These are phyloP conservation scores for Thraustochytrium sp. DNA, from an alignment of 352 stramenopile genomes.

Conservation along the genomic window DNA sequence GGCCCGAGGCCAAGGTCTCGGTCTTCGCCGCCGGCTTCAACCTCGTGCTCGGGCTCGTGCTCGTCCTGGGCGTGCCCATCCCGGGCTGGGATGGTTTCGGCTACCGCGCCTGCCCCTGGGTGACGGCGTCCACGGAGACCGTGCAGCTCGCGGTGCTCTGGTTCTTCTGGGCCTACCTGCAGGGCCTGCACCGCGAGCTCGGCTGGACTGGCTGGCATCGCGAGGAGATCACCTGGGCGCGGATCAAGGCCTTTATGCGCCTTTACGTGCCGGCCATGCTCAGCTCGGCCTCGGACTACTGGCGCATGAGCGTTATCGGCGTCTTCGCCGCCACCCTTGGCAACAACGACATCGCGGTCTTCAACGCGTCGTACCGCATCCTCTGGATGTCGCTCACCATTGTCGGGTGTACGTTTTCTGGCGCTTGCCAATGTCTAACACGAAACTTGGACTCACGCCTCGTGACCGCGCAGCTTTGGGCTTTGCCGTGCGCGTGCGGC, in stretches of 20 bases:
- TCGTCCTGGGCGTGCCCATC: conserved; percentile 60
- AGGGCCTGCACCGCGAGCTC: conserved; percentile 48
- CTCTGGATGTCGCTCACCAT: conserved; percentile 63
- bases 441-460: background rate
- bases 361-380: conserved; percentile 66
- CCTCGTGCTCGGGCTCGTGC: conserved; percentile 55
- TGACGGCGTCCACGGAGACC: conserved; percentile 58
- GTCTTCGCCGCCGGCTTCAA: conserved; percentile 56
- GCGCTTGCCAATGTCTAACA: background rate
- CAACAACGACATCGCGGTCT: conserved; percentile 58
- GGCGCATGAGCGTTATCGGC: conserved; percentile 59
- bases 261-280: conserved; percentile 62
- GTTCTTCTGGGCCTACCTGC: conserved; percentile 49
- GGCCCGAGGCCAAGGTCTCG: conserved; percentile 55
- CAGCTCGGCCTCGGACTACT: conserved; percentile 58
- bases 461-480: conserved; percentile 37
- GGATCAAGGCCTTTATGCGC: conserved; percentile 54
- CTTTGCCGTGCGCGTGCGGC: conserved; percentile 56
- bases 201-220: conserved; percentile 51
- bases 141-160: conserved; percentile 53
- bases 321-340: conserved; percentile 56
- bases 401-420: conserved; percentile 44
- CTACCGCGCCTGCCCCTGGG: conserved; percentile 58
- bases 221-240: conserved; percentile 54
- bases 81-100: conserved; percentile 55